Evolutionary conservation across 495 filamentous ascomycete species (phyloP).

Genomic region (Tuber aestivum): DNA sequence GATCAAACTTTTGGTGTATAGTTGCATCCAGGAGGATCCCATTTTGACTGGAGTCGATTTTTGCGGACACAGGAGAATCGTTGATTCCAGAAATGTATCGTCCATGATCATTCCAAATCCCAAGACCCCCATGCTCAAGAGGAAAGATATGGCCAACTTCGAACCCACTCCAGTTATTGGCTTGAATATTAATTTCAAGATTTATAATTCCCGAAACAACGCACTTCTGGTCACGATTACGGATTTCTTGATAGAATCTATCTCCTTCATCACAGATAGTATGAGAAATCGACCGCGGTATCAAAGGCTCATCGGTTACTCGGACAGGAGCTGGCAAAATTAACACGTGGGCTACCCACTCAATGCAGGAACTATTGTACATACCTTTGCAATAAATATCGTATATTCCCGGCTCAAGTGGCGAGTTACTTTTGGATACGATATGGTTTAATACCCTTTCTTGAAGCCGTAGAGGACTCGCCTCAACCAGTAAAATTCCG

Average conservation of each 20-base stretch:
- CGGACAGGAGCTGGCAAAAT: background rate
- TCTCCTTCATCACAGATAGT: slow-evolving; percentile 1
- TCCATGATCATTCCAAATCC: background rate
- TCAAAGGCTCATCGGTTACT: background rate
- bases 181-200: background rate
- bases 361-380: no score
- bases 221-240: slow-evolving; percentile 7
- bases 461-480: no score
- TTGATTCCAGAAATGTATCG: slow-evolving; percentile 3
- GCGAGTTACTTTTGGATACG: no score
- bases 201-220: slow-evolving; percentile 13
- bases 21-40: slow-evolving; percentile 19
- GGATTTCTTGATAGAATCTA: slow-evolving; percentile 9
- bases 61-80: background rate
- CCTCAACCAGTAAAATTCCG: no score
- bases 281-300: slow-evolving; percentile 7
- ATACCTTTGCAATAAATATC: no score
- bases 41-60: slow-evolving; percentile 32
- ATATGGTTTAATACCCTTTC: no score
- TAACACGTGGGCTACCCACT: no score
- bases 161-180: slow-evolving; percentile 13
- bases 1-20: slow-evolving; percentile 29
- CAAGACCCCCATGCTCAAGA: background rate
- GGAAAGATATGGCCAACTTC: slow-evolving; percentile 21
- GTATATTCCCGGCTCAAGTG: no score